A percentile compares a stretch with the other conserved stretches of the same genome.
Evolutionary conservation across 345 rosid genomes (phyloP).

Genomic region (Linum usitatissimum): DNA sequence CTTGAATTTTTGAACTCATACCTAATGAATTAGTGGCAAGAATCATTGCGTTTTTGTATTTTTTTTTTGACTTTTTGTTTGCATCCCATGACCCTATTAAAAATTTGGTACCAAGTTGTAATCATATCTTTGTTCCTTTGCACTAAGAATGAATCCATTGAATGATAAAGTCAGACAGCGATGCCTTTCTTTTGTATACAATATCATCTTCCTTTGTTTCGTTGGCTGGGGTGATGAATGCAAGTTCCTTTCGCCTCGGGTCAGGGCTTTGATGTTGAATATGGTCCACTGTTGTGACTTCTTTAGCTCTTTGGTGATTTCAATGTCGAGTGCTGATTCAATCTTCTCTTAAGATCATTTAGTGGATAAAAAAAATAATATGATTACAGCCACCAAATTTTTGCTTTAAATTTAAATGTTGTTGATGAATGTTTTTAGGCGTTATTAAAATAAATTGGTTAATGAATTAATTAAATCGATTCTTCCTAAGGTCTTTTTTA

Average conservation of each 20-base stretch:
- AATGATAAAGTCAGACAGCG: background rate
- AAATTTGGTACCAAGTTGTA: background rate
- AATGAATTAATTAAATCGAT: too few relatives aligned
- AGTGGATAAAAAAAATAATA: background rate
- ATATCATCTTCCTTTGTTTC: too few relatives aligned
- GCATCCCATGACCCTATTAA: background rate
- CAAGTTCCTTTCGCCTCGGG: background rate
- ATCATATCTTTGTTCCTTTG: background rate
- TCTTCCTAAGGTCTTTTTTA: too few relatives aligned
- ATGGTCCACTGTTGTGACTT: background rate
- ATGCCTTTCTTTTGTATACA: background rate
- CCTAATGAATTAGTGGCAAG: background rate
- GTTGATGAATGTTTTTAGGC: too few relatives aligned
- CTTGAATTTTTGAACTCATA: too few relatives aligned
- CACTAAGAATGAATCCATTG: background rate
- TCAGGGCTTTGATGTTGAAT: background rate
- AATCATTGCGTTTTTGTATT: background rate
- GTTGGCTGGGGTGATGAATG: background rate
- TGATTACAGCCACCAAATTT: background rate
- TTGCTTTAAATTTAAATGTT: background rate
- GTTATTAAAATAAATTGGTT: too few relatives aligned
- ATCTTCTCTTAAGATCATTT: background rate
- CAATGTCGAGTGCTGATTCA: background rate
- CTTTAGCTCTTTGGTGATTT: background rate
- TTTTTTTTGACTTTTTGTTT: background rate